These are phyloP conservation scores for Penium margaritaceum DNA, from an alignment of 139 green algal genomes.

Conservation along the genomic window DNA sequence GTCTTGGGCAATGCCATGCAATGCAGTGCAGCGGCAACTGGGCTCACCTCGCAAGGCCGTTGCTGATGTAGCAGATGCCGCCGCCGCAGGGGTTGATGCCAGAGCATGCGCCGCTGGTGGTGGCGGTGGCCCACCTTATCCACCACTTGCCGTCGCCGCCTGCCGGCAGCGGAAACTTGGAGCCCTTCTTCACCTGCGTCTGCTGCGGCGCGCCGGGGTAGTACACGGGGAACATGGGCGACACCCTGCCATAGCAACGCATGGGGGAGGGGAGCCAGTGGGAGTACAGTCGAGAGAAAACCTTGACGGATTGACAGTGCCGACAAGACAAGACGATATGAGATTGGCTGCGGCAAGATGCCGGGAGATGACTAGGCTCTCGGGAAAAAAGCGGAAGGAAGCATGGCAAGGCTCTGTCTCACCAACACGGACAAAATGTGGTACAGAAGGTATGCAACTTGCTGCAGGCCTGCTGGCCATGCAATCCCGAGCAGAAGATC, in stretches of 20 bases:
- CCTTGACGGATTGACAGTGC: too few species aligned
- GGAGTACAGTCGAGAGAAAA: background rate
- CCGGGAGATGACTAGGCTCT: too few species aligned
- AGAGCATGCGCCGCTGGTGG: background rate
- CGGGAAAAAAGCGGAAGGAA: too few species aligned
- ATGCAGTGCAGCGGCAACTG: too few species aligned
- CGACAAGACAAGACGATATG: too few species aligned
- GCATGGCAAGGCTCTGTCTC: too few species aligned
- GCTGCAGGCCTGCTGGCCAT: too few species aligned
- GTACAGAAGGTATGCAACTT: too few species aligned
- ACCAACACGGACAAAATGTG: background rate
- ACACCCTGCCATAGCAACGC: background rate
- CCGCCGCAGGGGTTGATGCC: conserved; percentile 2
- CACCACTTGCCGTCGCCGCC: conserved; percentile 1
- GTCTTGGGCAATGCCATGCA: too few species aligned
- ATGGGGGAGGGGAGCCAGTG: background rate
- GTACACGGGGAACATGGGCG: background rate
- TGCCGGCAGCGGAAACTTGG: background rate
- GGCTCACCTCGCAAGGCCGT: background rate
- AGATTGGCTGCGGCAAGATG: too few species aligned
- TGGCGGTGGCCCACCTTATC: background rate
- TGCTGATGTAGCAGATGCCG: conserved; percentile 5
- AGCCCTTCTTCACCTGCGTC: background rate
- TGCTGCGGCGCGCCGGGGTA: background rate
- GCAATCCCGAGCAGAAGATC: too few species aligned